Conservation (phyloP, 2,329 filamentous ascomycete genomes). For the Nemania sp. region DNA sequence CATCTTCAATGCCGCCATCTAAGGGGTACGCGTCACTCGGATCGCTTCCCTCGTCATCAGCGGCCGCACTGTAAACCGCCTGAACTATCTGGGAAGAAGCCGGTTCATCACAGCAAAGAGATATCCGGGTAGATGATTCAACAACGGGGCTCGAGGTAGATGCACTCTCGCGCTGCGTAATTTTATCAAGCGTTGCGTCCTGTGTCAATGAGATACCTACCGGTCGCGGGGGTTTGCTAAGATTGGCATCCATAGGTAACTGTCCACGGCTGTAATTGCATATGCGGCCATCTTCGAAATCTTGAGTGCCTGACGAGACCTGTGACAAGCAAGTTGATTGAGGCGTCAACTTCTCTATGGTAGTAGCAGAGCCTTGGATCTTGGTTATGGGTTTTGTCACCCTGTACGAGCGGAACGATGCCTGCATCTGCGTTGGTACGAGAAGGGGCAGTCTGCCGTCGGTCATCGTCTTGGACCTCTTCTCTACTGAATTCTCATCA, state of each 20-base stretch:
- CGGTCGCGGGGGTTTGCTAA: neutral
- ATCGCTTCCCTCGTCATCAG: neutral
- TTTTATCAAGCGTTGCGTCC: neutral
- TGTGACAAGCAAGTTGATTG: conserved; percentile 12
- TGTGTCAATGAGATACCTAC: neutral
- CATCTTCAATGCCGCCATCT: conserved; percentile 33
- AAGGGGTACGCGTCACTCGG: conserved; percentile 36
- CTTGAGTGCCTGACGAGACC: neutral
- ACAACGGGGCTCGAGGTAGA: neutral
- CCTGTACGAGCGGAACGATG: conserved; percentile 29
- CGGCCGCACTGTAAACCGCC: neutral
- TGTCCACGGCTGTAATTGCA: neutral
- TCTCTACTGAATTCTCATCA: conserved; percentile 2
- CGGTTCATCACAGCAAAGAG: neutral
- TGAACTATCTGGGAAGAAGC: neutral
- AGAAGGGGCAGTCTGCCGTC: conserved; percentile 9
- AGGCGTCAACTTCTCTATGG: conserved; percentile 28
- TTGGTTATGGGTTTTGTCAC: conserved; percentile 27
- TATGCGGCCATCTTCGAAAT: neutral
- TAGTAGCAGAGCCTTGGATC: conserved; percentile 10
- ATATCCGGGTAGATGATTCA: neutral
- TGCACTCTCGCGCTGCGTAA: neutral
- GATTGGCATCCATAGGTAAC: neutral
- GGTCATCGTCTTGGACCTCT: conserved; percentile 9
- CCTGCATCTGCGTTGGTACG: conserved; percentile 19